Percentiles rank a stretch among this genome's conserved stretches.
Conservation (phyloP, 768 basidiomycete species). For the Lepiota subincarnata region DNA sequence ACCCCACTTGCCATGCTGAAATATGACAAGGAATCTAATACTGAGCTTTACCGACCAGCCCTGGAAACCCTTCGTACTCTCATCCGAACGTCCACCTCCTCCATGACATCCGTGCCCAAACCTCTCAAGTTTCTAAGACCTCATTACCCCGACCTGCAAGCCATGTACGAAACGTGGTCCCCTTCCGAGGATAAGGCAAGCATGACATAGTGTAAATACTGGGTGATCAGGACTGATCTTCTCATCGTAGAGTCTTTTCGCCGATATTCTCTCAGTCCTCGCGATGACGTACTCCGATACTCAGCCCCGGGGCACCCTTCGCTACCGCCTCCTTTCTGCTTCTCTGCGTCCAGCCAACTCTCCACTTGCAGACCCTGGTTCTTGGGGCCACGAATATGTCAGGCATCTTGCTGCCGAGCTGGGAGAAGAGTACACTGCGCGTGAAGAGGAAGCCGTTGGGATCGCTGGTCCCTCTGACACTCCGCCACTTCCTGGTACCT, state of each 20-base stretch:
- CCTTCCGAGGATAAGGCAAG: constrained; percentile 73
- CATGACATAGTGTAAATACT: not conserved
- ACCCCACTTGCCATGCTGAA: constrained; percentile 16
- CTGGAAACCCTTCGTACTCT: constrained; percentile 91
- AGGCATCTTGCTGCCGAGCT: constrained; percentile 95
- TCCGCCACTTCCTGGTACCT: constrained; percentile 48
- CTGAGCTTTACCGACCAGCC: constrained; percentile 79
- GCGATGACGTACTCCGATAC: constrained; percentile 99
- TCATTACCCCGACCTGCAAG: constrained; percentile 84
- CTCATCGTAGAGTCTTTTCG: constrained; percentile 73
- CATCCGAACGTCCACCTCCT: constrained; percentile 94
- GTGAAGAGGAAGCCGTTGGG: constrained; percentile 46
- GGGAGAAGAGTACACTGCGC: constrained; percentile 81
- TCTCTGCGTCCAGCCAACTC: constrained; percentile 62
- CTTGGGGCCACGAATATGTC: constrained; percentile 99
- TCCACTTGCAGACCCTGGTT: constrained; percentile 82
- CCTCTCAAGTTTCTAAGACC: constrained; percentile 97
- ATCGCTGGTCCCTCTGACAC: constrained; percentile 20
- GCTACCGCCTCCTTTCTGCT: constrained; percentile 83
- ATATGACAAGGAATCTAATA: constrained; percentile 73
- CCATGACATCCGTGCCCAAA: constrained; percentile 99
- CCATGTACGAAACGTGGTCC: constrained; percentile 78
- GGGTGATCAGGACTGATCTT: constrained; percentile 13
- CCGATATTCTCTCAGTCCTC: constrained; percentile 94
- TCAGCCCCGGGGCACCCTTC: constrained; percentile 91